Base-by-base conservation (phyloP, 176 grass and related monocot genomes). In the Eremochloa ophiuroides region DNA sequence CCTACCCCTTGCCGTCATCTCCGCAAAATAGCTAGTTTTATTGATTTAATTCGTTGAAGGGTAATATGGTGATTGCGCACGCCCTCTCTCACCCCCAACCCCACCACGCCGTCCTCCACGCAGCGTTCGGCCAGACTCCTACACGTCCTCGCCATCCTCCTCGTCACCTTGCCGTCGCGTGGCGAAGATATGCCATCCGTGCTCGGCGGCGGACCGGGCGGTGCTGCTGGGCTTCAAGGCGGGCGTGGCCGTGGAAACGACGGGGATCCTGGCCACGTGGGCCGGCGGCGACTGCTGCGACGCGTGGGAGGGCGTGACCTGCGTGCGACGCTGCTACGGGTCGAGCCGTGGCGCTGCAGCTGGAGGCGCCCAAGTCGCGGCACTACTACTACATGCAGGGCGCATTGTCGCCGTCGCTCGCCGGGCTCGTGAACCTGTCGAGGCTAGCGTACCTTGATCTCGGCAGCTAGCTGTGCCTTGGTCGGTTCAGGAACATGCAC, bases 321-420 rank as follows among this genome's bases (percentile, higher is more conserved):
- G 94, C n/a, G n/a, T n/a, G n/a, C 81, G 67, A 86, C 82, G 89
- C 89, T 69, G 55, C 68, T 31, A 91, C 82, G 4, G 87, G 94
- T 18, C 65, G 89, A 41, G 91, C 94, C 64, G 86, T 84, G 17
- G 58, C 77, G 70, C 75, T 97, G 85, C 81, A 88, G 40, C 82
- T 97, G 17, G 72, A 91, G 38, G 87, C 82, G n/a, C n/a, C n/a
- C n/a, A n/a, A n/a, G n/a, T n/a, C n/a, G n/a, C n/a, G n/a, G n/a
- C n/a, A n/a, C n/a, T n/a, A n/a, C n/a, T n/a, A n/a, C n/a, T 78
- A 88, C 89, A 97, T 97, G 94, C 40, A 42, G 61, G 94, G 94
- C n/a, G 4, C 22, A 4, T 72, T 97, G 56, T 94, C 94, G 0
- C 27, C 89, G 34, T 93, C 94, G 13, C 55, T 97, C 66, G 89